Evolutionary conservation across 768 basidiomycete species (phyloP).

Genomic region (Chalciporus pseudorubinellus): DNA sequence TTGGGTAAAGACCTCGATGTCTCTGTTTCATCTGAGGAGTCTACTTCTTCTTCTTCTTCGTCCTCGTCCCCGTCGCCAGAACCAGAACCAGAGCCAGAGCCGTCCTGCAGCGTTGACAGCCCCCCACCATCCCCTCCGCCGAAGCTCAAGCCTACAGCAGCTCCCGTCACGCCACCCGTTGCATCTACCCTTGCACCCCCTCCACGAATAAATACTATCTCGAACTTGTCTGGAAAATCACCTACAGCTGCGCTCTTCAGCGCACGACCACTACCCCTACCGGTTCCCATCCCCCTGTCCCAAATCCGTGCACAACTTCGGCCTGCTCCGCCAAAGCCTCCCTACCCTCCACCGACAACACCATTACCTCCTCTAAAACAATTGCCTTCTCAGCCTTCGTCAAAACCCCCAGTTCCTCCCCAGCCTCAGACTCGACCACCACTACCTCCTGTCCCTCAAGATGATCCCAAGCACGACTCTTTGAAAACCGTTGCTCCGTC

Average conservation of each 20-base stretch:
- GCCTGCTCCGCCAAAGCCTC: slow-evolving; percentile 23
- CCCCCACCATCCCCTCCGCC: slow-evolving; percentile 23
- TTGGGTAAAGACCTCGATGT: slow-evolving; percentile 10
- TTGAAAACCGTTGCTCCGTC: not conserved
- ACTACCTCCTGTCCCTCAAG: slow-evolving; percentile 6
- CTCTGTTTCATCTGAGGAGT: not conserved
- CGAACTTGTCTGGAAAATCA: slow-evolving; percentile 22
- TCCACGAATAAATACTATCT: slow-evolving; percentile 19
- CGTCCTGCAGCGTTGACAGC: slow-evolving; percentile 13
- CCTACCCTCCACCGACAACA: slow-evolving; percentile 18
- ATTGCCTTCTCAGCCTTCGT: slow-evolving; percentile 12
- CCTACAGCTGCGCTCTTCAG: slow-evolving; percentile 25
- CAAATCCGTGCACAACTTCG: slow-evolving; percentile 31
- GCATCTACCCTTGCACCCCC: slow-evolving; percentile 12
- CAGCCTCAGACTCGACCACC: slow-evolving; percentile 9
- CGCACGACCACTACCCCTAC: slow-evolving; percentile 24
- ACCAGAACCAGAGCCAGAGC: not conserved
- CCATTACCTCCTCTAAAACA: slow-evolving; percentile 26
- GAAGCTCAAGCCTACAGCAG: slow-evolving; percentile 15
- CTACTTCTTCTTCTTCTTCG: not conserved
- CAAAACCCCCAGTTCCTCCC: slow-evolving; percentile 5
- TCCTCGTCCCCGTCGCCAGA: not conserved
- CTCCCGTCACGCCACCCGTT: slow-evolving; percentile 9
- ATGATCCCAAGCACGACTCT: not conserved
- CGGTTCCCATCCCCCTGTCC: slow-evolving; percentile 25